phyloP scores from a whole-genome alignment of 257 asterid species.

The Forsythia viridissima region DNA sequence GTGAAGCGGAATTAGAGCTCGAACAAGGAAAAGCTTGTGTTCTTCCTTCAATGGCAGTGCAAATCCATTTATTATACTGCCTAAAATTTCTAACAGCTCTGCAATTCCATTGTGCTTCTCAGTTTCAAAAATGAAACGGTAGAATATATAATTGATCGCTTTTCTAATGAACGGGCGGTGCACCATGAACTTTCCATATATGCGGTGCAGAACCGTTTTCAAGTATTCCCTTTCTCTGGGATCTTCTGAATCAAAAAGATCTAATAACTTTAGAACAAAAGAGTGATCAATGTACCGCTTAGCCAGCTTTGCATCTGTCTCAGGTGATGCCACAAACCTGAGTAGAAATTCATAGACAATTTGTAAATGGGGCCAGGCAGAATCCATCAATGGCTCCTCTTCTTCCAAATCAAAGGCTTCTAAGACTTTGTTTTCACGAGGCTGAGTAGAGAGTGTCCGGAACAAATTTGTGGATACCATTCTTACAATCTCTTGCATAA shows the following conservation, averaged over 20 bases:
- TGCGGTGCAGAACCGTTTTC: slow-evolving; percentile 62
- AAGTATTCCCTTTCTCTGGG: slow-evolving; percentile 70
- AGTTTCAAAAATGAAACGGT: slow-evolving; percentile 58
- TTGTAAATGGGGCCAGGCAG: slow-evolving; percentile 70
- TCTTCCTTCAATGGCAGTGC: slow-evolving; percentile 75
- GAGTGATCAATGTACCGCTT: slow-evolving; percentile 69
- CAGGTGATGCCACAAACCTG: slow-evolving; percentile 69
- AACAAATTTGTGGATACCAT: slow-evolving; percentile 55
- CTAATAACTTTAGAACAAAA: slow-evolving; percentile 52
- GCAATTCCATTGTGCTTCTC: slow-evolving; percentile 75
- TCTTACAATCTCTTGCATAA: slow-evolving; percentile 54
- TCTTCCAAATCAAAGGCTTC: slow-evolving; percentile 67
- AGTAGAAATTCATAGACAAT: slow-evolving; percentile 65
- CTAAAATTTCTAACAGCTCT: slow-evolving; percentile 64
- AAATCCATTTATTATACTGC: slow-evolving; percentile 71
- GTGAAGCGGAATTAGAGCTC: slow-evolving; percentile 72
- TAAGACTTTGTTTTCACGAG: slow-evolving; percentile 55
- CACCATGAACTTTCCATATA: slow-evolving; percentile 74
- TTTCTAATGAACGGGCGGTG: slow-evolving; percentile 69
- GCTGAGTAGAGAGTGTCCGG: slow-evolving; percentile 55
- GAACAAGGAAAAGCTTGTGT: slow-evolving; percentile 63
- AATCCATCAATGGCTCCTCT: slow-evolving; percentile 71
- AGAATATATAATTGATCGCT: slow-evolving; percentile 63
- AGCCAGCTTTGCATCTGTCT: slow-evolving; percentile 69
- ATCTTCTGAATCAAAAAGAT: slow-evolving; percentile 71